Base-by-base conservation (phyloP, 257 asterid species). In the Gardenia jasminoides region DNA sequence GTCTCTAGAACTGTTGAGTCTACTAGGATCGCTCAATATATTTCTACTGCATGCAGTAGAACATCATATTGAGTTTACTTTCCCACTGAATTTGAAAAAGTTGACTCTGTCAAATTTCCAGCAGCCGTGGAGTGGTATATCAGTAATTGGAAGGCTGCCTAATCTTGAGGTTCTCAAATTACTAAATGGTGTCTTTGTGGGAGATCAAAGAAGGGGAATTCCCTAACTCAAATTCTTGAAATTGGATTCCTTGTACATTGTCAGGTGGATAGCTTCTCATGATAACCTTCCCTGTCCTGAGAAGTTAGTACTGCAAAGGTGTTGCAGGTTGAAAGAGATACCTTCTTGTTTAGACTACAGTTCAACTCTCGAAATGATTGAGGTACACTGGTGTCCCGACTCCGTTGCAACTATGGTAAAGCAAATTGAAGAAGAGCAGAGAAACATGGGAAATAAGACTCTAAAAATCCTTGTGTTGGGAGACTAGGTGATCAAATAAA, bases 101-200 rank as follows among this genome's bases (percentile, higher is more conserved):
- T 59, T 69, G 43, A 78, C 70, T 9, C 17, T 78, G 17, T 52
- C 43, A 41, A 48, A 8, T 2, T 22, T 41, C 12, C 7, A 24
- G 24, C 15, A 10, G 8, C 36, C 65, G 10, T 70, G 69, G 81
- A 28, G 24, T 4, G 59, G 58, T 9, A 52, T 69, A 6, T 17
- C 75, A 52, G 7, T 13, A 12, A 28, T 78, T 67, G 81, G 76
- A 17, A n/a, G 17, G 26, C 33, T 78, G 20, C 81, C 69, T 17
- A 69, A 78, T 33, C 81, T 78, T n/a, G 76, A 68, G 46, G 81
- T 78, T n/a, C 76, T 78, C 58, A 69, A 50, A 48, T n/a, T 78
- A 28, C 26, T 8, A 3, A 0, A 20, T 5, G 28, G 22, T 3
- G 26, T 33, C 22, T 50, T 78, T 20, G 2, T 10, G 9, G 81